These are phyloP conservation scores for Aureobasidium sp. DNA, from an alignment of 2,329 filamentous ascomycete genomes.

Conservation along the genomic window DNA sequence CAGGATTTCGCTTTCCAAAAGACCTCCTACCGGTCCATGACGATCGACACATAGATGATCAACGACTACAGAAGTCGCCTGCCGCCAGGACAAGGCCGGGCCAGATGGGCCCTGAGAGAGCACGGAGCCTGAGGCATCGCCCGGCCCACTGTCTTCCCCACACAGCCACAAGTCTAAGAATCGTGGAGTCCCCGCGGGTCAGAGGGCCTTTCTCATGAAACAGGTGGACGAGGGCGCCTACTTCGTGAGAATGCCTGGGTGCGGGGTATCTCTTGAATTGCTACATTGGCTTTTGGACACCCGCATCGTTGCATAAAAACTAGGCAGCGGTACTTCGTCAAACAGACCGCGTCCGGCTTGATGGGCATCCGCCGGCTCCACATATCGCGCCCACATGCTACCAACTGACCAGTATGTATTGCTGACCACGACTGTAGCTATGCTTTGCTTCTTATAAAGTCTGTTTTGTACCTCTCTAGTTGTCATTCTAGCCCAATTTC, in stretches of 20 bases:
- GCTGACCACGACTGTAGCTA: no score
- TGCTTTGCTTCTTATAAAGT: no score
- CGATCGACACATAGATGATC: no score
- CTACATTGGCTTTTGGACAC: neutral
- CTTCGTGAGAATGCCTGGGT: neutral
- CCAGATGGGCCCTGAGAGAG: no score
- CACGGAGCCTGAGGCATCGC: no score
- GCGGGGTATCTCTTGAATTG: neutral
- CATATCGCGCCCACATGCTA: constrained; percentile 2
- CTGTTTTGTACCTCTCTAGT: neutral
- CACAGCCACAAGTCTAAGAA: neutral
- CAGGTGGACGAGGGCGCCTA: neutral
- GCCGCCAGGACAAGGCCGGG: no score
- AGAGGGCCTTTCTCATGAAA: no score
- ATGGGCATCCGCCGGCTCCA: constrained; percentile 2
- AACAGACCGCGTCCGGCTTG: neutral
- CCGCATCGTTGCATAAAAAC: neutral
- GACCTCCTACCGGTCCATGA: no score
- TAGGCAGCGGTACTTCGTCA: neutral
- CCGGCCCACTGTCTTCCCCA: neutral
- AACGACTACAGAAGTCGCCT: no score
- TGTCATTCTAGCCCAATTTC: neutral
- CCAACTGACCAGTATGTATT: neutral
- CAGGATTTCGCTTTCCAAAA: no score
- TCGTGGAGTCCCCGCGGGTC: neutral